Evolutionary conservation across 2,329 filamentous ascomycete species (phyloP), one percentile per base, ranked within the genome.

Genomic region (Colletotrichum tropicicola): DNA sequence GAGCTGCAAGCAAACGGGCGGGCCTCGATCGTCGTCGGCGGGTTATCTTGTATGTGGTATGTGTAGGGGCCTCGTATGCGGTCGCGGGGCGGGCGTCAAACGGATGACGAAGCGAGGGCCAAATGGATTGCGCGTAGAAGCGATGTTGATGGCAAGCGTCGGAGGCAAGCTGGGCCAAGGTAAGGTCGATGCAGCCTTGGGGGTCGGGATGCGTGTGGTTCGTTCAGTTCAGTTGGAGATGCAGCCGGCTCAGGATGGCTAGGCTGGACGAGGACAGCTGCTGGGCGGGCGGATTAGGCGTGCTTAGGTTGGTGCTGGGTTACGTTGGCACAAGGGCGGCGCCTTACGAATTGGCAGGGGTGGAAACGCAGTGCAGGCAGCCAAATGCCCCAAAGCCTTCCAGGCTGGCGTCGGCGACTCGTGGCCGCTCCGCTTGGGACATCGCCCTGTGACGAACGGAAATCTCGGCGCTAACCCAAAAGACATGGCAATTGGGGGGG

Each of bases 291-390:
- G 43, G 27, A n/a, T 25, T 32, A 27, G 58, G 15, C 23, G 27
- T n/a, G n/a, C n/a, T 10, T 30, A 8, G n/a, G 43, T 41, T 15
- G 37, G 21, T 37, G 49, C 57, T 44, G 32, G 41, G 45, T 64
- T 66, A 64, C 63, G 63, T 64, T 63, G 52, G 63, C 52, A 59
- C 47, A 64, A 59, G n/a, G n/a, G n/a, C n/a, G n/a, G n/a, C n/a
- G n/a, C n/a, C n/a, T n/a, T 58, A 57, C 59, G 59, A 23, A 27
- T 25, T 15, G 19, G 21, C 45, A 49, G 45, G 25, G 45, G 45
- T 49, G 23, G 25, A 10, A 41, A 15, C 17, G n/a, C 7, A 6
- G 52, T 19, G 28, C 23, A 19, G 43, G 54, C 30, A 39, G 9
- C 59, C 30, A 23, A 17, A 27, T 37, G 17, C 15, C 19, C 32